Evolutionary conservation across 345 rosid genomes (phyloP).

Genomic region (Viola odorata): DNA sequence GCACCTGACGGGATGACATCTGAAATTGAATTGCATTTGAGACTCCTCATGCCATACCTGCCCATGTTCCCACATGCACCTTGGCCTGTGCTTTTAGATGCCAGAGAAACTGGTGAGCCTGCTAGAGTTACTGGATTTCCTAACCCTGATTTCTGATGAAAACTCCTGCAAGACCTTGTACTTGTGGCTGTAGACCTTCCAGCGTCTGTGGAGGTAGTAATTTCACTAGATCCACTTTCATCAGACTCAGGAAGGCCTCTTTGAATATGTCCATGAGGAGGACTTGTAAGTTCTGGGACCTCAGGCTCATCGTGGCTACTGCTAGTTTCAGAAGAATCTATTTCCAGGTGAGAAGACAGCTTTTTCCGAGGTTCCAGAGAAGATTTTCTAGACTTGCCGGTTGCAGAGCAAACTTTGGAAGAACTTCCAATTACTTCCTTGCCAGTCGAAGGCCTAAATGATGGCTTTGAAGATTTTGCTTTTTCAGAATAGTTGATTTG

Average conservation of each 20-base stretch:
- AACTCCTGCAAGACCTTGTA: constrained; percentile 38
- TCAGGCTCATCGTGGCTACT: constrained; percentile 52
- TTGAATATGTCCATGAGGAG: constrained; percentile 40
- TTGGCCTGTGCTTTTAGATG: constrained; percentile 37
- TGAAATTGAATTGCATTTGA: constrained; percentile 48
- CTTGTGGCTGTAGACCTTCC: constrained; percentile 52
- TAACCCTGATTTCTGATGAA: constrained; percentile 41
- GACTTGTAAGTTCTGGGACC: constrained; percentile 26
- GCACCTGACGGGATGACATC: constrained; percentile 44
- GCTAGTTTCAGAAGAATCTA: constrained; percentile 70
- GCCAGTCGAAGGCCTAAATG: constrained; percentile 45
- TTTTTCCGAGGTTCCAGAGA: constrained; percentile 44
- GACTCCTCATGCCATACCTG: constrained; percentile 41
- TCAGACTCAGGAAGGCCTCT: constrained; percentile 32
- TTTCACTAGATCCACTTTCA: constrained; percentile 27
- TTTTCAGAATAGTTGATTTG: constrained; percentile 43
- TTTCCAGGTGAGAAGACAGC: constrained; percentile 32
- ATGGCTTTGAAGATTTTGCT: constrained; percentile 48
- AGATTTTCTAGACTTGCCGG: constrained; percentile 31
- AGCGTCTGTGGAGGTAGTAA: constrained; percentile 16
- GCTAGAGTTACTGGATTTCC: constrained; percentile 30
- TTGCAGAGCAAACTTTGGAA: constrained; percentile 40
- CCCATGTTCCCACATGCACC: constrained; percentile 30
- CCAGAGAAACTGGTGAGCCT: constrained; percentile 31
- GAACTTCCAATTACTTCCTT: constrained; percentile 69